Evolutionary conservation across 129 eudicot genomes (phyloP).

Genomic region (Saposhnikovia divaricata): DNA sequence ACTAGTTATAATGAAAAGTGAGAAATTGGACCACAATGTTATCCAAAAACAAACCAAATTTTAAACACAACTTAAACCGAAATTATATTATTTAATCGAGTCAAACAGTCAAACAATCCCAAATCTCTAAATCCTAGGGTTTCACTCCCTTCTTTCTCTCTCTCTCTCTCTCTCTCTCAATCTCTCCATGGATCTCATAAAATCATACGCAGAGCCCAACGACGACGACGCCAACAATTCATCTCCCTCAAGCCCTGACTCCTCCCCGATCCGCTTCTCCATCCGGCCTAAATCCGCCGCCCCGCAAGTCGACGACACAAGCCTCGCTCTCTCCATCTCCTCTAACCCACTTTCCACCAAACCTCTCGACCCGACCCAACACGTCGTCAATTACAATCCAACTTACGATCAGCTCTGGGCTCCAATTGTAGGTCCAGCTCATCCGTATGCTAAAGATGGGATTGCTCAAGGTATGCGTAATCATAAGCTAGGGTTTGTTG

Average conservation of each 20-base stretch:
- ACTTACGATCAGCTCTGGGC: slow-evolving; percentile 98
- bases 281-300: slow-evolving; percentile 83
- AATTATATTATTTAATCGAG: background rate
- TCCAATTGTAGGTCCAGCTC: slow-evolving; percentile 83
- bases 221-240: slow-evolving; percentile 18
- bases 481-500: slow-evolving; percentile 90
- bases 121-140: slow-evolving; percentile 1
- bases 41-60: no score
- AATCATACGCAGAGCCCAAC: slow-evolving; percentile 30
- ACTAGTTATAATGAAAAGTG: no score
- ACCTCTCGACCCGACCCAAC: slow-evolving; percentile 86
- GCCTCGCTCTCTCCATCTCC: slow-evolving; percentile 67
- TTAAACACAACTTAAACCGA: background rate
- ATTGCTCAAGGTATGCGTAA: slow-evolving; percentile 93
- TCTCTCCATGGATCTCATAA: slow-evolving; percentile 28
- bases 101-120: background rate
- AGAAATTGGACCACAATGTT: no score
- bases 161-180: background rate
- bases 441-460: slow-evolving; percentile 97
- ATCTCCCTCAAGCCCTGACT: slow-evolving; percentile 27
- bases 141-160: background rate
- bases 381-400: slow-evolving; percentile 72
- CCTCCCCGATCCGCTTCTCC: slow-evolving; percentile 60
- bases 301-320: slow-evolving; percentile 84
- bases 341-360: slow-evolving; percentile 31